Conservation (phyloP, 176 grass and related monocot genomes). For the Tuctoria greenei region DNA sequence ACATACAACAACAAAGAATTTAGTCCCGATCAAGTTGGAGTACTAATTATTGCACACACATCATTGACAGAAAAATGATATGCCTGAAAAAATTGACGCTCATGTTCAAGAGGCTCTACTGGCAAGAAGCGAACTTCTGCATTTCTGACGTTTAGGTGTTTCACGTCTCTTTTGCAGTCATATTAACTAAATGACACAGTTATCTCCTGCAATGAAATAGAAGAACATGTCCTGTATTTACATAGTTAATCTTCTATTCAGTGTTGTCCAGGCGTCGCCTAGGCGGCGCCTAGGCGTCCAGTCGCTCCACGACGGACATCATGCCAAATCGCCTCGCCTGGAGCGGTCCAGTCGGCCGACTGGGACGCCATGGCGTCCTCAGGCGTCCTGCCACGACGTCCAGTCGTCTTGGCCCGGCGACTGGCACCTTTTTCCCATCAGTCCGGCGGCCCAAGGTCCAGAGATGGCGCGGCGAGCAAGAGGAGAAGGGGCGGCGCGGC, state of each 20-base stretch:
- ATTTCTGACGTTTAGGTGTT: background rate
- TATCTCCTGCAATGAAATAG: background rate
- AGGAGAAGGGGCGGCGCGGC: too few species aligned
- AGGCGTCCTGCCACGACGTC: too few species aligned
- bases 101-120: background rate
- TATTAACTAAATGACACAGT: background rate
- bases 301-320: too few species aligned
- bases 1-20: background rate
- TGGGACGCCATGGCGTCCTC: too few species aligned
- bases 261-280: too few species aligned
- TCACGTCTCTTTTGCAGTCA: background rate
- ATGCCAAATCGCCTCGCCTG: too few species aligned
- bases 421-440: too few species aligned
- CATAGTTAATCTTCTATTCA: constrained; percentile 16
- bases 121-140: background rate
- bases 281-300: too few species aligned
- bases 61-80: background rate
- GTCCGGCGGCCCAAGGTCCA: too few species aligned
- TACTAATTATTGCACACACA: background rate
- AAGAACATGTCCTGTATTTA: background rate
- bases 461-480: too few species aligned
- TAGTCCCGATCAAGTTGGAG: background rate
- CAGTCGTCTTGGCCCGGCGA: too few species aligned
- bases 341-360: too few species aligned
- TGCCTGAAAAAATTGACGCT: background rate